Percentiles rank a stretch among this genome's conserved stretches.
phyloP scores from a whole-genome alignment of 805 yeast genomes.

The Candida endomychidarum region DNA sequence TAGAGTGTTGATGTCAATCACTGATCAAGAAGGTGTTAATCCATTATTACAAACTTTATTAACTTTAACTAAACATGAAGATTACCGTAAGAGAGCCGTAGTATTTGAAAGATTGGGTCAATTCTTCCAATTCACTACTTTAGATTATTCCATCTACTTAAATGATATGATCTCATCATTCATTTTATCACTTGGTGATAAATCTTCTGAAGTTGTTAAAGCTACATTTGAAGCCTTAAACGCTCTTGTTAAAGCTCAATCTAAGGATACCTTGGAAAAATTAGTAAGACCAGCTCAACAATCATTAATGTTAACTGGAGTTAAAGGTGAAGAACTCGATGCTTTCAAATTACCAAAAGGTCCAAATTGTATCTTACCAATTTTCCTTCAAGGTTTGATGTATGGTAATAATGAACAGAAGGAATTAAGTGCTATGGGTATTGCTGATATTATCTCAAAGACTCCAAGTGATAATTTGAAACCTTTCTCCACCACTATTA shows the following conservation, averaged over 20 bases:
- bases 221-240: conserved; percentile 65
- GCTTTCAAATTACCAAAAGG: conserved; percentile 81
- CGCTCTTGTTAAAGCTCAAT: conserved; percentile 65
- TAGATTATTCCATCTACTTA: conserved; percentile 72
- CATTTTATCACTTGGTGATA: conserved; percentile 71
- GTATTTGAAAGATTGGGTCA: conserved; percentile 65
- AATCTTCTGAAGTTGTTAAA: conserved; percentile 58
- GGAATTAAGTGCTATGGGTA: conserved; percentile 83
- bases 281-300: conserved; percentile 79
- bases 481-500: conserved; percentile 87
- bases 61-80: conserved; percentile 74
- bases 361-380: conserved; percentile 83
- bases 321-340: conserved; percentile 61
- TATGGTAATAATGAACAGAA: conserved; percentile 83
- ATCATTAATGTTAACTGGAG: conserved; percentile 66
- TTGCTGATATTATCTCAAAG: conserved; percentile 80
- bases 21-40: conserved; percentile 76
- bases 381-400: conserved; percentile 93
- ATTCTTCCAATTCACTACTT: conserved; percentile 63
- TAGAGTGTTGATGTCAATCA: conserved; percentile 68
- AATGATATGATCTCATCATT: conserved; percentile 73
- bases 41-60: conserved; percentile 81
- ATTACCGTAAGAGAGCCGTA: conserved; percentile 58
- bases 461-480: conserved; percentile 81
- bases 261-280: conserved; percentile 74